These are phyloP conservation scores for Mimosa pudica DNA, from an alignment of 306 rosid genomes.

Conservation along the genomic window DNA sequence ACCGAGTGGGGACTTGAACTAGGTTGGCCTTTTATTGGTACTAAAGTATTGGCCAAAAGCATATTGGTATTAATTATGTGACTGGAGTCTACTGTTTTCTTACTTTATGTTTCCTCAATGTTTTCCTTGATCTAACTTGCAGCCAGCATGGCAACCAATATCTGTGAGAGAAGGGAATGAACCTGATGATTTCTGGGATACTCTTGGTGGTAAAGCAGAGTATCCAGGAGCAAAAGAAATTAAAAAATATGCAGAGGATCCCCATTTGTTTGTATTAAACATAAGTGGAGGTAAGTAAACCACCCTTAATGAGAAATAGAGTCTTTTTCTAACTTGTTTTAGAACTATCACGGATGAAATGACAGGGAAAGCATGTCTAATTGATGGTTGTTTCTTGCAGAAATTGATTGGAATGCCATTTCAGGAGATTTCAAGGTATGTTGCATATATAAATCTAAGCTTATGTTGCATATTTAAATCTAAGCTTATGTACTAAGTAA, in stretches of 20 bases:
- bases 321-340: conserved; percentile 57
- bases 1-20: too few relatives aligned
- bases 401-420: conserved; percentile 47
- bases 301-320: conserved; percentile 41
- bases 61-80: conserved; percentile 7
- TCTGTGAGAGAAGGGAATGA: conserved; percentile 96
- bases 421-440: conserved; percentile 91
- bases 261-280: conserved; percentile 72
- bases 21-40: background rate
- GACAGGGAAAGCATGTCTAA: conserved; percentile 64
- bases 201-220: conserved; percentile 76
- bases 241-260: conserved; percentile 73
- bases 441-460: conserved; percentile 16
- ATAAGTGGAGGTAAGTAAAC: conserved; percentile 64
- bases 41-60: background rate
- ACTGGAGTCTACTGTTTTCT: background rate
- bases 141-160: conserved; percentile 78
- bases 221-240: conserved; percentile 76
- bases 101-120: conserved; percentile 13
- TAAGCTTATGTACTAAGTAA: conserved; percentile 11
- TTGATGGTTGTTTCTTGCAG: conserved; percentile 67
- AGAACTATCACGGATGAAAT: conserved; percentile 57
- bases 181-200: conserved; percentile 77
- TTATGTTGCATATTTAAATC: background rate
- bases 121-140: conserved; percentile 40